phyloP scores from a whole-genome alignment of 2,329 filamentous ascomycete genomes.

The Hypoxylon sp. region DNA sequence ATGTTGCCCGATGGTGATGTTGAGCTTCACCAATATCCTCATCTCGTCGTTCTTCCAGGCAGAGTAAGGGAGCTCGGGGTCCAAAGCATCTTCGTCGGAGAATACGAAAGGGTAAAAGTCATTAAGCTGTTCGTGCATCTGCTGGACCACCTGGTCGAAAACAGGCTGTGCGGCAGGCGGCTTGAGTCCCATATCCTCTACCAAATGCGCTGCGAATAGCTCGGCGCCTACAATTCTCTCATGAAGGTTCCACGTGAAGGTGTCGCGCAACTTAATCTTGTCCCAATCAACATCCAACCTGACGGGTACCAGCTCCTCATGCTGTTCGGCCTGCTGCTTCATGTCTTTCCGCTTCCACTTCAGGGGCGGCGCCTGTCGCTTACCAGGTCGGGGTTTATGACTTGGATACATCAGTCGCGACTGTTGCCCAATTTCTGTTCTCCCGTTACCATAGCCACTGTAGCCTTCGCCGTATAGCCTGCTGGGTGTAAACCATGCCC shows the following conservation, averaged over 20 bases:
- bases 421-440: constrained; percentile 77
- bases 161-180: constrained; percentile 75
- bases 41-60: constrained; percentile 99
- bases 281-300: constrained; percentile 95
- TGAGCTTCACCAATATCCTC: constrained; percentile 94
- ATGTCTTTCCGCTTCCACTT: constrained; percentile 84
- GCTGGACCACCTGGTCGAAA: constrained; percentile 70
- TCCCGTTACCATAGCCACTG: constrained; percentile 87
- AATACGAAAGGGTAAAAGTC: constrained; percentile 95
- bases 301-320: constrained; percentile 92
- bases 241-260: constrained; percentile 98
- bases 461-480: constrained; percentile 81
- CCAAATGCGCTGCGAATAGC: constrained; percentile 86
- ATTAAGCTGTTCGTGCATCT: constrained; percentile 88
- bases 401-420: constrained; percentile 83
- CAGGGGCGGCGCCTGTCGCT: constrained; percentile 78
- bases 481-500: constrained; percentile 67
- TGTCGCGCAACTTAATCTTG: constrained; percentile 94
- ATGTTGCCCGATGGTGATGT: constrained; percentile 96
- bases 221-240: constrained; percentile 85
- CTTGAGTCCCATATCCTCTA: constrained; percentile 90
- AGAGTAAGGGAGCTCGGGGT: constrained; percentile 88
- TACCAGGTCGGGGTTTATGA: constrained; percentile 80
- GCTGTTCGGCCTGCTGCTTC: constrained; percentile 86
- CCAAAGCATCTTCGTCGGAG: constrained; percentile 89